A percentile compares a stretch with the other conserved stretches of the same genome.
These are phyloP conservation scores for Mucor saturninus DNA, from an alignment of 371 early-diverging fungal species.

Conservation along the genomic window DNA sequence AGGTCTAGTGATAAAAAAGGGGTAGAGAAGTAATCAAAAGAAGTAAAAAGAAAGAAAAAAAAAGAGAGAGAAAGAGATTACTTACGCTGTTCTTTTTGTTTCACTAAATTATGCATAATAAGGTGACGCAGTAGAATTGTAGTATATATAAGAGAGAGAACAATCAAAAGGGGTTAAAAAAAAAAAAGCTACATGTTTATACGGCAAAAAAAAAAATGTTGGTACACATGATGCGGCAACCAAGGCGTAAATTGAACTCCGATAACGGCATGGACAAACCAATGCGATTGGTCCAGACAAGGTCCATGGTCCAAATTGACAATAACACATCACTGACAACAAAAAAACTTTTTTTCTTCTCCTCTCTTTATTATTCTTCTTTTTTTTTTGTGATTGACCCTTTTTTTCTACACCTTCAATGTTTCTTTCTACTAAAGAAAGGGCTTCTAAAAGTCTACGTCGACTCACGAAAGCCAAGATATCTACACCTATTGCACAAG, in stretches of 20 bases:
- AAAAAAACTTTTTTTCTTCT: not conserved
- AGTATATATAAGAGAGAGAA: not conserved
- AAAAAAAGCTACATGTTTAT: not conserved
- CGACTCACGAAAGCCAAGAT: slow-evolving; percentile 49
- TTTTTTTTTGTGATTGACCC: not conserved
- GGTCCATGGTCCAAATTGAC: too few relatives aligned
- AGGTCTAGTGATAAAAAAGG: not conserved
- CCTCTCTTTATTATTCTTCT: not conserved
- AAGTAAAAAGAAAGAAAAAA: not conserved
- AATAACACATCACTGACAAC: too few relatives aligned
- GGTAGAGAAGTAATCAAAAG: not conserved
- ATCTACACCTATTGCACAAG: slow-evolving; percentile 42
- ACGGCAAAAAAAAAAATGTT: too few relatives aligned
- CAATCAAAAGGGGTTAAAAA: slow-evolving; percentile 1
- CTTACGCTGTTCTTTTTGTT: slow-evolving; percentile 9
- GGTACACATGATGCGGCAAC: too few relatives aligned
- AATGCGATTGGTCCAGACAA: too few relatives aligned
- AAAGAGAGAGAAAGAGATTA: not conserved
- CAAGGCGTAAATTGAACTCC: too few relatives aligned
- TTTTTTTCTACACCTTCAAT: slow-evolving; percentile 20
- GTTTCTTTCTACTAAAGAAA: slow-evolving; percentile 45
- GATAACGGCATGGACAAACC: too few relatives aligned
- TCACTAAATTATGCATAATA: slow-evolving; percentile 26
- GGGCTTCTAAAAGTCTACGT: slow-evolving; percentile 43
- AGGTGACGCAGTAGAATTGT: slow-evolving; percentile 1